Conservation (phyloP, 805 yeast genomes). For the Priceomyces medius region DNA sequence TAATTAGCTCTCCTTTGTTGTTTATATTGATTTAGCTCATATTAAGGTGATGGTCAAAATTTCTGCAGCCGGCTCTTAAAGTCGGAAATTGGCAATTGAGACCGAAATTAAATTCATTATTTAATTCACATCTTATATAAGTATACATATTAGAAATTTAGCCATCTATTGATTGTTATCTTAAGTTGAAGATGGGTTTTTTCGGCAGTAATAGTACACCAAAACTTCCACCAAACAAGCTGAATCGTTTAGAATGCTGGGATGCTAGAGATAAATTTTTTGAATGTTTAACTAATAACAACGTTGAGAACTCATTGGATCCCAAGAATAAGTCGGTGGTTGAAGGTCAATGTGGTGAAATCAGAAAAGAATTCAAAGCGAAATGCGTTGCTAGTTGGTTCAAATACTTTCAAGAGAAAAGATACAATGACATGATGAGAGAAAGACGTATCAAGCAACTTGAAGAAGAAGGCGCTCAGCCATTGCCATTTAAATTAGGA, state of each 20-base stretch:
- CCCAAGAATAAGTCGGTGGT: conserved; percentile 47
- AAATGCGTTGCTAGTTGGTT: conserved; percentile 87
- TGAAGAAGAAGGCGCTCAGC: conserved; percentile 63
- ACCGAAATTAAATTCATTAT: not conserved
- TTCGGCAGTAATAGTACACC: conserved; percentile 40
- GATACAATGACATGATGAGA: conserved; percentile 72
- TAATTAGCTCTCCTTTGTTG: too few species aligned
- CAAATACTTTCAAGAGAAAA: conserved; percentile 85
- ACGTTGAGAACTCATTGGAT: conserved; percentile 69
- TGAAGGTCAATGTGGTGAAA: conserved; percentile 53
- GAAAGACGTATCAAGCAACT: conserved; percentile 67
- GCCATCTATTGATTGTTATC: too few species aligned
- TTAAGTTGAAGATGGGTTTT: conserved; percentile 45
- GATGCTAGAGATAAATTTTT: conserved; percentile 79
- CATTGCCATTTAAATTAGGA: conserved; percentile 31
- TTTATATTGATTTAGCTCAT: too few species aligned
- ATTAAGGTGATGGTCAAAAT: too few species aligned
- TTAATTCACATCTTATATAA: too few species aligned
- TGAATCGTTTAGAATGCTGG: conserved; percentile 82
- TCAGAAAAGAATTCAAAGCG: conserved; percentile 60
- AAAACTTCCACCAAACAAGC: conserved; percentile 54
- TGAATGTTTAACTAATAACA: conserved; percentile 66
- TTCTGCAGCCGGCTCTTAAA: not conserved
- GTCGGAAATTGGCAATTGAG: not conserved
- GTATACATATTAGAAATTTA: too few species aligned